Base-by-base conservation (phyloP, 1,139 yeast species). In the Hyphopichia burtonii region DNA sequence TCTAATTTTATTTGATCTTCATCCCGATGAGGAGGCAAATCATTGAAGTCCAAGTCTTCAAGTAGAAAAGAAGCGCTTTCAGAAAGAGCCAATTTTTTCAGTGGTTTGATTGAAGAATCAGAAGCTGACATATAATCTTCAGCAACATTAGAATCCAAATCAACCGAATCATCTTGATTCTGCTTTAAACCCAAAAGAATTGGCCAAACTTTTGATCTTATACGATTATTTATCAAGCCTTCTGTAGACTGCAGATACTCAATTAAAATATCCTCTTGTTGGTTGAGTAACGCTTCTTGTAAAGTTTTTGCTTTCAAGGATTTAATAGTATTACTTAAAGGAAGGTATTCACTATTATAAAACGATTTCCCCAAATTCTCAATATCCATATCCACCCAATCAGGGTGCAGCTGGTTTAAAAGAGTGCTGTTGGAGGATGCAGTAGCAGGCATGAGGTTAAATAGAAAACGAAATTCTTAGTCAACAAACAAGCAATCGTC, bases 1-100 rank as follows among this genome's bases (percentile, higher is more conserved):
- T 91, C 99, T 42, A 89, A 72, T 40, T 66, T 61, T 1, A 90
- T 90, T 61, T 93, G 99, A 15, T 76, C 78, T 56, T 86, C 93
- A 55, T 90, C 97, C 36, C 63, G 68, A 55, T 86, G 93, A 1
- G 66, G 66, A 1, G 71, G 68, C 33, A 67, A 48, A 46, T 70
- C 75, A 33, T 59, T 50, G 28, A 53, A 45, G 28, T 56, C 51
- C 37, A 64, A 52, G 31, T 56, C 59, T 15, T 56, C 56, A 15
- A 61, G 50, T 14, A 61, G 42, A n/a, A 48, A 41, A 5, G 42
- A 2, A 40, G 42, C 3, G 40, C 31, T 6, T 33, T 22, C 19
- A 12, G 25, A 11, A 15, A 38, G 11, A 18, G 17, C 17, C 19
- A 34, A 20, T 12, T 38, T 33, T 19, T 40, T 40, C 36, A 15